Percentiles rank a stretch among this genome's conserved stretches.
Conservation (phyloP, 768 basidiomycete genomes). For the Rhodocollybia butyracea region DNA sequence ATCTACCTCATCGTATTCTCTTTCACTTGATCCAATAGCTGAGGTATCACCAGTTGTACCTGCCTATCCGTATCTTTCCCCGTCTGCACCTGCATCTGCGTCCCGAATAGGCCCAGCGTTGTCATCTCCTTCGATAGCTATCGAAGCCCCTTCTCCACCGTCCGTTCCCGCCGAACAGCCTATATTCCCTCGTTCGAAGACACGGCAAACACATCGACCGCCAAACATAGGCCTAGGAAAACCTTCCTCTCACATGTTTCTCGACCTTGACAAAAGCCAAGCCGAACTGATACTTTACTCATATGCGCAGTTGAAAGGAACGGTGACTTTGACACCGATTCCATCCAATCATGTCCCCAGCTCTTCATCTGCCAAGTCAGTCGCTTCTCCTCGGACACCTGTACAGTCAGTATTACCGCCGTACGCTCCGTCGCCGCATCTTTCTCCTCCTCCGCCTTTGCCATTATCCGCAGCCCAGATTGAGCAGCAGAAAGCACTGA, state of each 20-base stretch:
- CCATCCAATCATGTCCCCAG: constrained; percentile 13
- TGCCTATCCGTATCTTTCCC: constrained; percentile 23
- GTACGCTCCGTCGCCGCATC: constrained; percentile 8
- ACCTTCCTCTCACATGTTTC: constrained; percentile 42
- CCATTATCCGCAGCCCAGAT: constrained; percentile 18
- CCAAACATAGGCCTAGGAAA: constrained; percentile 39
- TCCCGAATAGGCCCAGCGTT: constrained; percentile 5
- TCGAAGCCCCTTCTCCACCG: constrained; percentile 23
- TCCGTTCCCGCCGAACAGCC: constrained; percentile 27
- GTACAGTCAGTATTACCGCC: constrained; percentile 50
- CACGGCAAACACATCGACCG: constrained; percentile 22
- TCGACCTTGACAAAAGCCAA: constrained; percentile 32
- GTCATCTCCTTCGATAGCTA: constrained; percentile 9
- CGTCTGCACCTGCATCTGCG: constrained; percentile 1
- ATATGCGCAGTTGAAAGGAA: constrained; percentile 77
- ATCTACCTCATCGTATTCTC: constrained; percentile 45
- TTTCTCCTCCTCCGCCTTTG: constrained; percentile 11
- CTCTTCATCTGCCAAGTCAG: neutral
- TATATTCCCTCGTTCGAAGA: neutral
- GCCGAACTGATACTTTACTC: constrained; percentile 79
- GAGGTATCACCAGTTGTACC: neutral
- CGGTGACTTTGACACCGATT: constrained; percentile 53
- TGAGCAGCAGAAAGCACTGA: constrained; percentile 41
- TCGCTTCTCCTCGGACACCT: constrained; percentile 32
- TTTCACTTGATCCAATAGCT: constrained; percentile 46